Conservation (phyloP, 352 stramenopile genomes). For the Phytophthora megakarya region DNA sequence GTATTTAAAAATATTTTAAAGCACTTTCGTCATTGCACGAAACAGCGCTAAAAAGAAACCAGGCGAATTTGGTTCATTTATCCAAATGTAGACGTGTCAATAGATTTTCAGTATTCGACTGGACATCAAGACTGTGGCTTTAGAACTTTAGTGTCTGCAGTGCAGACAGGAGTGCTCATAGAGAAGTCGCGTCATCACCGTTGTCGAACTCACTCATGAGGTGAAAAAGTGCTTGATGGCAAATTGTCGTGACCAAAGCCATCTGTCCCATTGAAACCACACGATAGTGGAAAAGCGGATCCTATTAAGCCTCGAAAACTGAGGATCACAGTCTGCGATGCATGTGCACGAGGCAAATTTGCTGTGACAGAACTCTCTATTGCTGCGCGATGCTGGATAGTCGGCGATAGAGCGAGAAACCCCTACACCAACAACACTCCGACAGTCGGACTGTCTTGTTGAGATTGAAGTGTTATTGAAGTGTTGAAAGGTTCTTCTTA, state of each 20-base stretch:
- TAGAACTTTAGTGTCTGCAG: too few relatives aligned
- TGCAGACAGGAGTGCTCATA: neutral
- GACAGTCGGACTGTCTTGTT: conserved; percentile 5
- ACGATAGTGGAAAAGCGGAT: conserved; percentile 9
- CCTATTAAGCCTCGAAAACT: neutral
- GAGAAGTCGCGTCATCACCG: neutral
- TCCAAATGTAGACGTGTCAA: too few relatives aligned
- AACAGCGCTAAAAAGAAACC: too few relatives aligned
- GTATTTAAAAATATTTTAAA: too few relatives aligned
- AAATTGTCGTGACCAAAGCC: conserved; percentile 4
- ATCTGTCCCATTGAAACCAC: conserved; percentile 23
- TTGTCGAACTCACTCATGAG: conserved; percentile 1
- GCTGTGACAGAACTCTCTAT: neutral
- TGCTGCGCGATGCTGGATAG: conserved; percentile 14
- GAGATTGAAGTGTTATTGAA: neutral
- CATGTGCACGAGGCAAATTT: neutral
- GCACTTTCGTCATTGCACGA: too few relatives aligned
- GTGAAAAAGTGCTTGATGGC: neutral
- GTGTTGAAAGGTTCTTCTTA: neutral
- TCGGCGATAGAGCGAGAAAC: conserved; percentile 17
- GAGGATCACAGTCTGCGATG: too few relatives aligned
- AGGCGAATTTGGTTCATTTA: too few relatives aligned
- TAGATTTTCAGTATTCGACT: too few relatives aligned
- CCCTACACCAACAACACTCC: conserved; percentile 7
- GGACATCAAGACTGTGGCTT: too few relatives aligned